phyloP scores from a whole-genome alignment of 257 asterid species.

The Capsicum pubescens region DNA sequence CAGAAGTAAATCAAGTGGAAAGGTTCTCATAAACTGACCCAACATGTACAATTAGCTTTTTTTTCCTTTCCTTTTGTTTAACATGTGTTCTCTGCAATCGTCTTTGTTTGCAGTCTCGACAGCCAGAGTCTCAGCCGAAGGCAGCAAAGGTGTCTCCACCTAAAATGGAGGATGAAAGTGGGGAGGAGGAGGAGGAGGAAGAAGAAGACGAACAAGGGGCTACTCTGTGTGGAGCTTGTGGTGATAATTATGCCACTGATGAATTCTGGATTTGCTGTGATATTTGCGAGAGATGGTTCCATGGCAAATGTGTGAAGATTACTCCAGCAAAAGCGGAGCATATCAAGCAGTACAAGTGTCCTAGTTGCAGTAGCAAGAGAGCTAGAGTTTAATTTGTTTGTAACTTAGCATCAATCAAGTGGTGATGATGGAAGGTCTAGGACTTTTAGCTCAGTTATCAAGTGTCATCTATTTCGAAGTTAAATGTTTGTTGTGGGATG shows the following conservation, averaged over 20 bases:
- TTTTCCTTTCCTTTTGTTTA: neutral
- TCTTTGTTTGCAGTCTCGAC: slow-evolving; percentile 42
- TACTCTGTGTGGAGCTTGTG: slow-evolving; percentile 66
- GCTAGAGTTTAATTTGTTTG: slow-evolving; percentile 25
- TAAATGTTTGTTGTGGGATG: slow-evolving; percentile 42
- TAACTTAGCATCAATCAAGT: neutral
- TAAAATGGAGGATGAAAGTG: slow-evolving; percentile 54
- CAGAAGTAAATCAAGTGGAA: slow-evolving; percentile 52
- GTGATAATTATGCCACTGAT: slow-evolving; percentile 52
- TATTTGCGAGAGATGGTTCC: slow-evolving; percentile 30
- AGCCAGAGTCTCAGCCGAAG: slow-evolving; percentile 44
- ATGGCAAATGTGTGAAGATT: slow-evolving; percentile 30
- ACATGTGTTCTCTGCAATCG: neutral
- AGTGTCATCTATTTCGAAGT: slow-evolving; percentile 31
- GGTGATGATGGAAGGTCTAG: slow-evolving; percentile 32
- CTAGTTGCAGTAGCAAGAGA: slow-evolving; percentile 29
- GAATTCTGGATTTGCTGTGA: slow-evolving; percentile 44
- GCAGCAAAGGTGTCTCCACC: slow-evolving; percentile 42
- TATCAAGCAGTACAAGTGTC: slow-evolving; percentile 31
- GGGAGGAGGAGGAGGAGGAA: slow-evolving; percentile 46
- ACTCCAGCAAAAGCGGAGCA: slow-evolving; percentile 29
- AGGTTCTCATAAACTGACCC: neutral
- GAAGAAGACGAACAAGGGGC: slow-evolving; percentile 63
- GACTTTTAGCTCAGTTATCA: slow-evolving; percentile 28
- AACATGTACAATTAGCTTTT: neutral